Evolutionary conservation across 208 protist genomes (phyloP).

Genomic region (Trypanosomatidae sp.): DNA sequence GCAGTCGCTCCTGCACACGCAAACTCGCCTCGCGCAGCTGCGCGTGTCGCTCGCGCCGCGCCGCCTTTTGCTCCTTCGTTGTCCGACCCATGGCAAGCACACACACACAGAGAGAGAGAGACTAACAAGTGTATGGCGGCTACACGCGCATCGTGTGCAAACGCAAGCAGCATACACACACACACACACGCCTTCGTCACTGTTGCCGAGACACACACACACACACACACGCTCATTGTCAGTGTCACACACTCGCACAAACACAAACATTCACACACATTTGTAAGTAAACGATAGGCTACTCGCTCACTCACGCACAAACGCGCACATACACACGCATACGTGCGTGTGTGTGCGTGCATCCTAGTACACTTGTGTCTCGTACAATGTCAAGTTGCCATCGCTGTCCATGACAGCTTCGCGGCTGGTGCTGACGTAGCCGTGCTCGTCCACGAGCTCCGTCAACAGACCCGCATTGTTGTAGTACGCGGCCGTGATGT

Average conservation of each 20-base stretch:
- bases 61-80: slow-evolving; percentile 20
- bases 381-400: slow-evolving; percentile 29
- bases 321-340: too few species aligned
- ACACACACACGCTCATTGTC: too few species aligned
- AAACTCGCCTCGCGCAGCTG: slow-evolving; percentile 11
- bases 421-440: slow-evolving; percentile 76
- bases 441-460: slow-evolving; percentile 80
- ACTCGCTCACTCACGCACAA: too few species aligned
- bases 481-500: slow-evolving; percentile 78
- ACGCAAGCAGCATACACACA: too few species aligned
- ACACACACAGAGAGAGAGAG: too few species aligned
- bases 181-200: too few species aligned
- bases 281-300: too few species aligned
- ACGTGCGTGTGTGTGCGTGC: neutral
- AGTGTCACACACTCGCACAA: too few species aligned
- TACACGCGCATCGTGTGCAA: too few species aligned
- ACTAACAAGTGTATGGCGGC: too few species aligned
- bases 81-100: slow-evolving; percentile 6
- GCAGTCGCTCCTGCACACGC: slow-evolving; percentile 11
- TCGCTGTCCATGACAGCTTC: slow-evolving; percentile 69
- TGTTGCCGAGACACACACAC: too few species aligned
- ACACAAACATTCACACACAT: too few species aligned
- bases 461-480: slow-evolving; percentile 86
- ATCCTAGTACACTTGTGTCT: slow-evolving; percentile 60
- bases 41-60: slow-evolving; percentile 12